Evolutionary conservation across 768 basidiomycete genomes (phyloP), one percentile per base, ranked within the genome.

Genomic region (Leccinum pellstonianum): DNA sequence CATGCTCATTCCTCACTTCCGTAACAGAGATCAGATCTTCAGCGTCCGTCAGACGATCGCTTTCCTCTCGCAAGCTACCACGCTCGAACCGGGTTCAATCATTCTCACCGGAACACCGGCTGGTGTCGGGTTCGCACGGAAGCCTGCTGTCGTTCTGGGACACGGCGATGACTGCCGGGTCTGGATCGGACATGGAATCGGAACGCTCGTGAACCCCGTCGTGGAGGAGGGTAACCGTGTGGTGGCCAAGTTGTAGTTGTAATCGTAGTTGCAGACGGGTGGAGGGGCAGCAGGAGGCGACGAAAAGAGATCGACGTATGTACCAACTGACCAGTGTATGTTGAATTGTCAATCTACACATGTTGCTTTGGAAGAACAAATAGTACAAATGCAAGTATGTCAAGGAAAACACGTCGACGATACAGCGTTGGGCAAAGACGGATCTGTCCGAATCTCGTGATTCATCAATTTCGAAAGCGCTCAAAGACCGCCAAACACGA

Each of bases 101-200:
- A 93, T 94, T 66, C 80, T 93, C 64, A 95, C 93, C 1, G 88
- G 88, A 5, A 90, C 89, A 37, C 91, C 90, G 2, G 86, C 87
- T 58, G 92, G 91, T 23, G 90, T 93, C 14, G 93, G 93, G 2
- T 93, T 87, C 64, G 86, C 84, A 41, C 84, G 82, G 73, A 84
- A 85, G 52, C 91, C 91, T 1, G 80, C 86, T 1, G 50, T 87
- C 25, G 88, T 83, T 64, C 78, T 95, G 25, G 86, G 87, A 73
- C 74, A 88, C 64, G 91, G 90, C 2, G 92, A 95, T 64, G 79
- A 80, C 41, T 82, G 91, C 71, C 79, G 77, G 11, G 82, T 87
- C 10, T 90, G 83, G 82, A 73, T 93, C 1, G 86, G 86, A 8
- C 75, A 79, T 59, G 91, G 91, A 6, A 86, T 94, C 52, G 92